Evolutionary conservation across 495 filamentous ascomycete genomes (phyloP).

Genomic region (Penicillium paxilli): DNA sequence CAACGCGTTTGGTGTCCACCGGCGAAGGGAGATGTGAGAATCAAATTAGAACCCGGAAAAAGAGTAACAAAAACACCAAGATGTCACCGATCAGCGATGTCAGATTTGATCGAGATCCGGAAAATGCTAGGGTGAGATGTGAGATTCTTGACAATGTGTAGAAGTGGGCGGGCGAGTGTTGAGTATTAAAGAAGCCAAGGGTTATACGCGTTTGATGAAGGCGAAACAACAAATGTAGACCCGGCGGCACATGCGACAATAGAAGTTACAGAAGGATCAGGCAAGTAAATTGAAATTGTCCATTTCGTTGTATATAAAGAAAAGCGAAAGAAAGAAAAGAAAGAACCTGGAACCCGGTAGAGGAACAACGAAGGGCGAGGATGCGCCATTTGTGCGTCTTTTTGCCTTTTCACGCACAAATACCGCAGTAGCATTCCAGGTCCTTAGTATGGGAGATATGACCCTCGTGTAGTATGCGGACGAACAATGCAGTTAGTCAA

Average conservation of each 20-base stretch:
- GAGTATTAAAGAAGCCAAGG: conserved; percentile 1
- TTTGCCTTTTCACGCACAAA: conserved; percentile 42
- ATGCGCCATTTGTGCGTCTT: conserved; percentile 43
- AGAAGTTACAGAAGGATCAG: conserved; percentile 9
- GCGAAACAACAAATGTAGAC: conserved; percentile 6
- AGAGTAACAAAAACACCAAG: too few species aligned
- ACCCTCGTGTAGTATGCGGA: conserved; percentile 13
- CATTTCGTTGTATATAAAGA: conserved; percentile 5
- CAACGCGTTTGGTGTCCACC: neutral
- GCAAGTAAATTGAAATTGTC: conserved; percentile 5
- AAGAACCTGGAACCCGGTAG: conserved; percentile 16
- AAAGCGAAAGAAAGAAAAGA: conserved; percentile 19
- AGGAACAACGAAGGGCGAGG: conserved; percentile 7
- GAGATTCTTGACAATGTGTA: neutral
- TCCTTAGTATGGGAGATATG: conserved; percentile 5
- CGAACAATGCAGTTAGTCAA: too few species aligned
- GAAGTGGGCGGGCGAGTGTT: neutral
- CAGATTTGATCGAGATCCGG: neutral
- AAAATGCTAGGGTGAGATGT: neutral
- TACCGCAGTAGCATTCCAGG: conserved; percentile 36
- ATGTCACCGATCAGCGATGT: neutral
- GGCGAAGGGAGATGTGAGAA: too few species aligned
- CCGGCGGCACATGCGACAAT: conserved; percentile 5
- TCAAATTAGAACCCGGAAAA: too few species aligned
- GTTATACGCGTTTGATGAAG: conserved; percentile 7